Base-by-base conservation (phyloP, 2,329 filamentous ascomycete species). In the Chlorencoelia australis region DNA sequence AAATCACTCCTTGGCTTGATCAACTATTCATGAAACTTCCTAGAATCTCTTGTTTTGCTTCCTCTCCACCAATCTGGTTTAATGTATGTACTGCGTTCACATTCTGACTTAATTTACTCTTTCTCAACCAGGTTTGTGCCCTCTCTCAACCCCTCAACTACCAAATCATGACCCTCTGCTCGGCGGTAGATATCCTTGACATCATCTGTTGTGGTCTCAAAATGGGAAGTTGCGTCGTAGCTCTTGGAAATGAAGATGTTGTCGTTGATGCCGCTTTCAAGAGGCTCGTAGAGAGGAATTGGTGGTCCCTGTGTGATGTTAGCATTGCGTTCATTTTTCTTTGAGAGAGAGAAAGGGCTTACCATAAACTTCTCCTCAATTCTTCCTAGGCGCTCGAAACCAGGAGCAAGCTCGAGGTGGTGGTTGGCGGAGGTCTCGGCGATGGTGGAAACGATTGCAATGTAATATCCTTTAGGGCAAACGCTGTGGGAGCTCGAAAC, bases 311-410 rank as follows among this genome's bases (percentile, higher is more conserved):
- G 32, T 22, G n/a, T 35, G 17, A n/a, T 26, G 19, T 46, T 30
- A 52, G 42, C 24, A 5, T 16, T 30, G n/a, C 8, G 8, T 30
- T n/a, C 3, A 33, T 11, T 18, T 32, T 11, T 7, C 16, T 9
- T 20, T 32, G 7, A n/a, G 10, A 11, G 17, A 15, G n/a, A 15
- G 28, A 25, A n/a, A 16, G 7, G 1, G 48, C 66, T 49, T 63
- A 76, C 84, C 82, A 94, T 87, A 66, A 96, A 98, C 62, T 87
- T 88, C 73, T 96, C 91, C 66, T 96, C 88, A 46, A 95, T 91
- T 60, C 77, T 75, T 51, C 91, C 91, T 19, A 98, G 79, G 49
- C 89, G 80, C 56, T 95, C 87, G 49, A 96, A 79, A 56, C 89
- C 91, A 19, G 88, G 79, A 64, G 91, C 78, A 28, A 98, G 79